Conservation (phyloP, 1,284 basidiomycete genomes). For the Leccinum huronense region DNA sequence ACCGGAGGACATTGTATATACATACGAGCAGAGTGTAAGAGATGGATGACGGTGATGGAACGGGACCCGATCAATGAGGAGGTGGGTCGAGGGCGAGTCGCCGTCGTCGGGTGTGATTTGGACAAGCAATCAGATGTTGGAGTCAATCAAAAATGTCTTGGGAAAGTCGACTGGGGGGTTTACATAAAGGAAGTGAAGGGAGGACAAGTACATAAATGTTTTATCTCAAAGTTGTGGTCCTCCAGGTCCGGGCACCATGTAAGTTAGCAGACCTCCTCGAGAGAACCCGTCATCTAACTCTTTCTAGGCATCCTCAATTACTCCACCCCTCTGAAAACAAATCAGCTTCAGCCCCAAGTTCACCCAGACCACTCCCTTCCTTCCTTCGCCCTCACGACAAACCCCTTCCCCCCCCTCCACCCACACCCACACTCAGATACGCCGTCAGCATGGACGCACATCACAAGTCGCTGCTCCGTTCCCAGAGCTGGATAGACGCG, state of each 20-base stretch:
- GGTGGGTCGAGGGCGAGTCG: not conserved
- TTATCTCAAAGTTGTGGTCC: conserved; percentile 5
- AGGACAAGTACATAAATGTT: conserved; percentile 22
- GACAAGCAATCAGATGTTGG: not conserved
- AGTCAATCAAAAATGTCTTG: conserved; percentile 17
- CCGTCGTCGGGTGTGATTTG: conserved; percentile 5
- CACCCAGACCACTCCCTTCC: conserved; percentile 18
- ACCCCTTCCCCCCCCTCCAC: conserved; percentile 30
- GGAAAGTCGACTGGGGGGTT: conserved; percentile 22
- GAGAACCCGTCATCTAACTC: no score
- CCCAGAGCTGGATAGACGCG: conserved; percentile 30
- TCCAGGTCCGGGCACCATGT: conserved; percentile 22
- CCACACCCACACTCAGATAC: conserved; percentile 20
- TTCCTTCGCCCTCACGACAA: conserved; percentile 27
- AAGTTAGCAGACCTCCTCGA: conserved; percentile 18
- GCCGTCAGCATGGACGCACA: conserved; percentile 30
- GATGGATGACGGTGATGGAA: not conserved
- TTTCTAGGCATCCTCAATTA: conserved; percentile 7
- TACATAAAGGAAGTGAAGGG: conserved; percentile 29
- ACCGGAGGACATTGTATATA: not conserved
- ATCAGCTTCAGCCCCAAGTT: conserved; percentile 33
- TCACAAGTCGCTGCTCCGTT: conserved; percentile 19
- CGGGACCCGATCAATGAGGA: not conserved
- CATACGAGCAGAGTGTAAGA: not conserved
- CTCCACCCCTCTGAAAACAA: conserved; percentile 28